phyloP scores from a whole-genome alignment of 176 grass and related monocot species.

The Elymus sibiricus region DNA sequence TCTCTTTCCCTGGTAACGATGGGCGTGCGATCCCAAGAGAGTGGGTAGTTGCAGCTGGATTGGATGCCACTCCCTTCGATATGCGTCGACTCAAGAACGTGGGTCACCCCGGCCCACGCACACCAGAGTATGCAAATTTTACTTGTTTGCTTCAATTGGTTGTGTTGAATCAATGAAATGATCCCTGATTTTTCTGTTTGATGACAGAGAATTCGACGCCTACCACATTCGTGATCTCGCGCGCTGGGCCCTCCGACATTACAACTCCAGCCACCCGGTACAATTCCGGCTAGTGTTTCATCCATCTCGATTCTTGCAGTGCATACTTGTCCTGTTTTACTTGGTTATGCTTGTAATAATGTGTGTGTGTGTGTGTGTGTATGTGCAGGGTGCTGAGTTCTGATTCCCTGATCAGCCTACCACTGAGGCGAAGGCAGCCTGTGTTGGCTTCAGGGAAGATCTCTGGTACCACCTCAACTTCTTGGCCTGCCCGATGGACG shows the following conservation, averaged over 20 bases:
- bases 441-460: background rate
- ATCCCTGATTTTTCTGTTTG: no score
- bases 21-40: background rate
- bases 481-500: background rate
- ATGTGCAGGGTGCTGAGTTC: background rate
- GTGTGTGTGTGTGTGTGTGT: no score
- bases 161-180: no score
- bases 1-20: background rate
- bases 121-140: no score
- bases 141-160: no score
- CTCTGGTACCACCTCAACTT: constrained; percentile 6
- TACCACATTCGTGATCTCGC: background rate
- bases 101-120: no score
- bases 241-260: background rate
- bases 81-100: no score
- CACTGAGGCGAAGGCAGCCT: background rate
- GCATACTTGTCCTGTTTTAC: background rate
- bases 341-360: background rate
- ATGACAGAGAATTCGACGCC: background rate
- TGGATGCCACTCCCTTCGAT: no score
- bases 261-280: background rate
- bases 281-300: background rate
- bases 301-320: background rate
- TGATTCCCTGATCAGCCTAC: background rate
- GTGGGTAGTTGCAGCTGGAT: background rate